phyloP scores from a whole-genome alignment of 495 filamentous ascomycete species.

The Neurospora tetraspora region DNA sequence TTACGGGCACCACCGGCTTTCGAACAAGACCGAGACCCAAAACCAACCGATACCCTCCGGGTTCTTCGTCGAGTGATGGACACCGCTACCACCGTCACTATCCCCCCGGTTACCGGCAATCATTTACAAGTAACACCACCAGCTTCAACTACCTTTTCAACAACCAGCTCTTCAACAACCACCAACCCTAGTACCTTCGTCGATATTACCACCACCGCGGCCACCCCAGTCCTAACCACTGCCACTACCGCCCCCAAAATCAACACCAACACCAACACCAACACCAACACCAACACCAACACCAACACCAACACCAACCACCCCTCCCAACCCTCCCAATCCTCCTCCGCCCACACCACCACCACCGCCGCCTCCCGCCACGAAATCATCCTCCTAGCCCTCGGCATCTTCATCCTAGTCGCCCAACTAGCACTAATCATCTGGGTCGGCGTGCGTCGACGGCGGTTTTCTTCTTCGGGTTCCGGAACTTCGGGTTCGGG shows the following conservation, averaged over 20 bases:
- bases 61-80: neutral
- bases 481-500: neutral
- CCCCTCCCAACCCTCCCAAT: neutral
- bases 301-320: neutral
- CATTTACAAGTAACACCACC: neutral
- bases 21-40: neutral
- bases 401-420: constrained; percentile 7
- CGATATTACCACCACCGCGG: neutral
- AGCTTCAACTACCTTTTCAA: neutral
- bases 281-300: neutral
- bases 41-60: neutral
- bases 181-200: neutral
- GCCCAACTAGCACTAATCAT: constrained; percentile 3
- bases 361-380: constrained; percentile 1
- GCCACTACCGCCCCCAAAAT: neutral
- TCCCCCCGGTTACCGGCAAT: neutral
- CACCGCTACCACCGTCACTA: neutral
- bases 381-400: constrained; percentile 12
- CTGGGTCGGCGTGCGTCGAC: constrained; percentile 2
- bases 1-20: neutral
- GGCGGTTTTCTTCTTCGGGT: neutral
- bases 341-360: neutral
- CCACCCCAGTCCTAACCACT: neutral
- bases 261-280: neutral
- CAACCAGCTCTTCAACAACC: neutral